Base-by-base conservation (phyloP, 2,329 filamentous ascomycete species). In the Colletotrichum neosansevieriae region DNA sequence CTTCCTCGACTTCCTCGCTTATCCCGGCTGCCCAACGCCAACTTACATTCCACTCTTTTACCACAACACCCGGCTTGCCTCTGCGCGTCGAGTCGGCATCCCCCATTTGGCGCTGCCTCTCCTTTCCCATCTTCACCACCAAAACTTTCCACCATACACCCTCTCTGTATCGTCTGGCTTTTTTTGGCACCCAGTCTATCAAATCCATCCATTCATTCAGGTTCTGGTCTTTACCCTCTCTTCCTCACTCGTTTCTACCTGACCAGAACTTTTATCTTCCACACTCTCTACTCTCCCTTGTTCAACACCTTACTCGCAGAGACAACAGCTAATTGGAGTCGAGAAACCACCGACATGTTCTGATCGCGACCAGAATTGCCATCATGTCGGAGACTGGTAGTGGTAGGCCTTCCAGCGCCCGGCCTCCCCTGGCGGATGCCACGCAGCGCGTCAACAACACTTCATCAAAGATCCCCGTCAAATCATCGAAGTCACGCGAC, bases 341-440 rank as follows among this genome's bases (percentile, higher is more conserved):
- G 3, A 29, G 40, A 15, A 11, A 15, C 36, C 36, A 45, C 36
- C 42, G 40, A 13, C 19, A 69, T 69, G 67, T 62, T 67, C 21
- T 69, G 67, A 69, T 19, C 32, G 60, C 64, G 19, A 51, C 32
- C 9, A 17, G 9, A 51, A n/a, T 34, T 34, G 34, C 45, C 38
- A 63, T 63, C 36, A 71, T 71, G 70, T 70, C 68, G 47, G 70
- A 71, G 58, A 42, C 60, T 49, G 51, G 47, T 44, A 64, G 64
- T 24, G 51, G 38, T 58, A 63, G 58, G 61, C 59, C 64, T 7
- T 56, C 53, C 19, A 51, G 60, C 34, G 60, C 70, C 69, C 81
- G 81, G 63, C 74, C 77, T 59, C 85, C 85, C 49, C 76, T 87
- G 50, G 79, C 79, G 38, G 85, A 87, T 74, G 82, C 83, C 21